Base-by-base conservation (phyloP, 345 rosid genomes). In the Eucalyptus pauciflora region DNA sequence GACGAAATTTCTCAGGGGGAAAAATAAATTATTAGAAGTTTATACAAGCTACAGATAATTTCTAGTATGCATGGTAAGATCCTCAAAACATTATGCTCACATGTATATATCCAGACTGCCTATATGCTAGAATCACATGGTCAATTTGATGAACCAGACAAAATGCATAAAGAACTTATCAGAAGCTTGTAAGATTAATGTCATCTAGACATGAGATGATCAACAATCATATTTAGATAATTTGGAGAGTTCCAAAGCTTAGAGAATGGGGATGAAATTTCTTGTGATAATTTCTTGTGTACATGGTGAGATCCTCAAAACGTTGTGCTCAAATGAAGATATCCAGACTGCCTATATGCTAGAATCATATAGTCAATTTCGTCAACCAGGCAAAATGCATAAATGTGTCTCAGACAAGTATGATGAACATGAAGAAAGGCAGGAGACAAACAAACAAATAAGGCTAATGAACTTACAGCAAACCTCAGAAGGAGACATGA, bases 401-500 rank as follows among this genome's bases (percentile, higher is more conserved):
- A 25, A 25, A 87, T 49, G 87, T 76, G 29, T 11, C 85, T 76
- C 48, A 20, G 45, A 41, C 85, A 22, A 20, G 48, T 76, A 41
- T 10, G 15, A 20, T 76, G 45, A 76, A 20, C 48, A 41, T 76
- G 31, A 86, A 46, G 49, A 13, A 87, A 31, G 56, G 41, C 12
- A 56, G 43, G 41, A 16, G 12, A 88, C 83, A 76, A 3, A 41
- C 83, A 76, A 76, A 41, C 85, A 76, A 41, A 37, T 10, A 76
- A 6, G 85, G 85, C 3, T 11, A 71, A 64, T 41, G 56, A 49
- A 83, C 91, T 88, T 90, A 90, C 91, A 83, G 95, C 94, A 91
- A 93, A 93, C 92, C 95, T 92, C 90, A 93, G 87, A 88, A 93
- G 95, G 43, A 93, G 89, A 86, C 95, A 93, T 10, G 95, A 93